Percentiles rank a stretch among this genome's conserved stretches.
These are phyloP conservation scores for Trichophyton rubrum DNA, from an alignment of 2,329 filamentous ascomycete genomes.

Conservation along the genomic window DNA sequence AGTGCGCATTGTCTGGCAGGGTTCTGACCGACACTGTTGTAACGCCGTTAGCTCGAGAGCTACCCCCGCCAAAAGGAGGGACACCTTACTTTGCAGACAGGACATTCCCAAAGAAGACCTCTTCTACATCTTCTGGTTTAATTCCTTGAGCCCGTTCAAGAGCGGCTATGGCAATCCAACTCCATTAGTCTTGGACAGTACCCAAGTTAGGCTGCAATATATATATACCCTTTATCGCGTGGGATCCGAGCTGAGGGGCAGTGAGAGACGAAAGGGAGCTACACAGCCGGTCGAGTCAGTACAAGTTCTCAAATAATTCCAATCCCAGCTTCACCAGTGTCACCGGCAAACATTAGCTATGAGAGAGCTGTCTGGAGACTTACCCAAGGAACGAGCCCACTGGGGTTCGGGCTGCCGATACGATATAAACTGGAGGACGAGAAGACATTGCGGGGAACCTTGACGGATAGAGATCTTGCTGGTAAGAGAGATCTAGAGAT, in stretches of 20 bases:
- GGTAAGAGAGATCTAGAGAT: no score
- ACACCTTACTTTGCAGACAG: constrained; percentile 70
- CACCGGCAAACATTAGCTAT: not conserved
- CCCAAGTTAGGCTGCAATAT: not conserved
- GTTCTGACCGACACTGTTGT: constrained; percentile 74
- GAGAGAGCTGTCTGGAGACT: constrained; percentile 20
- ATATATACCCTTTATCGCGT: constrained; percentile 74
- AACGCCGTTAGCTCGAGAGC: not conserved
- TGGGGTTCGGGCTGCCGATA: constrained; percentile 80
- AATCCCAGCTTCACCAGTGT: not conserved
- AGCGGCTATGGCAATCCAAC: constrained; percentile 42
- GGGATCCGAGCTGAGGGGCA: constrained; percentile 74
- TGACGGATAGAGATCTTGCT: not conserved
- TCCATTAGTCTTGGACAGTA: constrained; percentile 1
- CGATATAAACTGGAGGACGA: constrained; percentile 85
- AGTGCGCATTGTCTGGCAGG: constrained; percentile 91
- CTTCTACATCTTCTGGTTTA: constrained; percentile 80
- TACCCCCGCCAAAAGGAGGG: constrained; percentile 1
- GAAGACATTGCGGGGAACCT: constrained; percentile 33
- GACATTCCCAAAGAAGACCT: constrained; percentile 97
- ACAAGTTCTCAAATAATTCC: not conserved
- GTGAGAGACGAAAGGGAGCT: constrained; percentile 81
- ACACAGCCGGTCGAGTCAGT: constrained; percentile 11
- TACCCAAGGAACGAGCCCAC: constrained; percentile 91
- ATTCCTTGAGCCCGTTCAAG: constrained; percentile 75